These are phyloP conservation scores for Ustilago tritici DNA, from an alignment of 1,284 basidiomycete genomes.

Conservation along the genomic window DNA sequence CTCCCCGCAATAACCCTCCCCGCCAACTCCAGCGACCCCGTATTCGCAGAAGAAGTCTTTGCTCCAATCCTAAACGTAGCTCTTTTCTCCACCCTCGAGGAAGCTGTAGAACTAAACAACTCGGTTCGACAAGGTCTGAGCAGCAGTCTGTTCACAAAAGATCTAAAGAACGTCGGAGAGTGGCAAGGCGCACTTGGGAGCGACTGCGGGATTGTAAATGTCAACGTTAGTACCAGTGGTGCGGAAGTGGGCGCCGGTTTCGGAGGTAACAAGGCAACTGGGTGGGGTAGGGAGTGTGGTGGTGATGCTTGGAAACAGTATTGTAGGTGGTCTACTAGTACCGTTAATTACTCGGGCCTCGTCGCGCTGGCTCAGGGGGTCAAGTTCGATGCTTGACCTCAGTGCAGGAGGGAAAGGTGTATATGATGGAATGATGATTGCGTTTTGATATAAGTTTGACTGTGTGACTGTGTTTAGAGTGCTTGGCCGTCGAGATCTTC, in stretches of 20 bases:
- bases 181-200: conserved; percentile 57
- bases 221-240: conserved; percentile 84
- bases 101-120: conserved; percentile 94
- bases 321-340: conserved; percentile 78
- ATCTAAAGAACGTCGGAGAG: conserved; percentile 51
- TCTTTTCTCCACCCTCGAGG: conserved; percentile 87
- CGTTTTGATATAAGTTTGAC: background rate
- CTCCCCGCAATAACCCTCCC: conserved; percentile 83
- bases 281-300: conserved; percentile 94
- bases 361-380: conserved; percentile 93
- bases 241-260: conserved; percentile 93
- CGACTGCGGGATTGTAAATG: conserved; percentile 62
- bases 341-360: conserved; percentile 89
- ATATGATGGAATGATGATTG: background rate
- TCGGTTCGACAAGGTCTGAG: conserved; percentile 89
- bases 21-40: conserved; percentile 74
- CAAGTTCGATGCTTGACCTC: conserved; percentile 74
- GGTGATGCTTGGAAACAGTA: conserved; percentile 95
- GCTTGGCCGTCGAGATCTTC: conserved; percentile 42
- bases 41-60: conserved; percentile 87
- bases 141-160: conserved; percentile 84
- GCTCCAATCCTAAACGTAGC: conserved; percentile 87
- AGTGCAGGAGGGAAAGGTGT: background rate
- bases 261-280: conserved; percentile 86
- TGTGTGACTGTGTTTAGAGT: conserved; percentile 14